Evolutionary conservation across 2,329 filamentous ascomycete genomes (phyloP).

Genomic region (Chaetomium strumarium): DNA sequence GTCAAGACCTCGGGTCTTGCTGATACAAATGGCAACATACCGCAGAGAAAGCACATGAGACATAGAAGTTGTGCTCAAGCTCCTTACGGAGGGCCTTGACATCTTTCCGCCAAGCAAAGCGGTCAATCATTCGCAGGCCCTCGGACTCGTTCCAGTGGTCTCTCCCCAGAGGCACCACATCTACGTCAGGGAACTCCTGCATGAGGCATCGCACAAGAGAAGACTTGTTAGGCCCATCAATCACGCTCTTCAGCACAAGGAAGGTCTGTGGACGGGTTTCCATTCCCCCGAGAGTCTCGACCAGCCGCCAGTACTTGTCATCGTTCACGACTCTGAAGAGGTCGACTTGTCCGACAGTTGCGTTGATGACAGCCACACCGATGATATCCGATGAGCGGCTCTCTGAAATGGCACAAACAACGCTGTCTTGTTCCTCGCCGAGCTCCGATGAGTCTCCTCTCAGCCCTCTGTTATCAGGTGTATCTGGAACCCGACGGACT

Average conservation of each 20-base stretch:
- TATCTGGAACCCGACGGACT: too few relatives aligned
- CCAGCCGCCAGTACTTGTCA: conserved; percentile 16
- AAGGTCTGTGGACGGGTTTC: conserved; percentile 14
- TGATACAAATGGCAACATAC: conserved; percentile 9
- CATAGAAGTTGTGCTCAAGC: conserved; percentile 22
- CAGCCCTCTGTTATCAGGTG: background rate
- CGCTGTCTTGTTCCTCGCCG: conserved; percentile 11
- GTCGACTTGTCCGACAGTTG: conserved; percentile 12
- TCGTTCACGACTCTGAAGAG: conserved; percentile 20
- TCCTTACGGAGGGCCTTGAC: conserved; percentile 7
- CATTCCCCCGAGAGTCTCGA: conserved; percentile 13
- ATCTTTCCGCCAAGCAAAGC: conserved; percentile 13
- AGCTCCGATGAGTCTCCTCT: background rate
- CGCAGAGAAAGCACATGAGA: conserved; percentile 21
- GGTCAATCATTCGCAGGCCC: conserved; percentile 13
- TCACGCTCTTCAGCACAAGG: conserved; percentile 17
- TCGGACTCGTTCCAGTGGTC: conserved; percentile 20
- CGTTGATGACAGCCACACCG: conserved; percentile 20
- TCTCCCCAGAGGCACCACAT: conserved; percentile 11
- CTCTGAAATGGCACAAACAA: conserved; percentile 23
- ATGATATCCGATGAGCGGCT: conserved; percentile 19
- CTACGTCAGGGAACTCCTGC: conserved; percentile 8
- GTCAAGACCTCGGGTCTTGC: background rate
- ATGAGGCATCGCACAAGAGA: conserved; percentile 7
- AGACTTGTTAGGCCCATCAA: conserved; percentile 8